Base-by-base conservation (phyloP, 2,329 filamentous ascomycete genomes). In the Xylaria multiplex region DNA sequence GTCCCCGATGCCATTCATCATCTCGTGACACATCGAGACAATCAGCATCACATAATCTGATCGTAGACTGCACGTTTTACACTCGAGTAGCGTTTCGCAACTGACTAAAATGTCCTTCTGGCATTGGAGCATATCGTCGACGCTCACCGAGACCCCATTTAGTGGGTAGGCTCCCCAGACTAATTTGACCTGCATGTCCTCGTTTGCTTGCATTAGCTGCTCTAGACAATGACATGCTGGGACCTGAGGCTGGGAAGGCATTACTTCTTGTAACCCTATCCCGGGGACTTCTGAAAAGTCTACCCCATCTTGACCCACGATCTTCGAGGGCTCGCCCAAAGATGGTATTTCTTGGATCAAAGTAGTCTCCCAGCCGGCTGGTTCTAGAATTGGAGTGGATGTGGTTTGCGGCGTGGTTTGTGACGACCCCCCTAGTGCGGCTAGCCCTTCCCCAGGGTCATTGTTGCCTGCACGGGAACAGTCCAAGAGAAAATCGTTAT, bases 131-230 rank as follows among this genome's bases (percentile, higher is more conserved):
- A 56, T 62, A n/a, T 62, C 59, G 35, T 62, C 59, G 2, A 62
- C 59, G 35, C 59, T 62, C 13, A 62, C 59, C 7, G 59, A 19
- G 14, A 42, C 32, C 42, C 59, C 59, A 11, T 49, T 56, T 19
- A 32, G 30, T 43, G 50, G 30, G 32, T 40, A 49, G 9, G 52
- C 45, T 22, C 52, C 59, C 59, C 59, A 62, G 11, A 62, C 59
- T 56, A 62, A 43, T 56, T 62, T 62, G 19, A 62, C 59, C 24
- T 62, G 59, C 59, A 62, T 62, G 30, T 42, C 59, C 24, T 62
- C 59, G 43, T 62, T 62, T 11, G 59, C 59, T 13, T 53, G 32
- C 59, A 62, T 62, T 7, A 62, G 52, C n/a, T 50, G 54, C 59
- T 62, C 59, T 11, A 62, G 32, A 32, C 59, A 62, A 22, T 24